A percentile compares a stretch with the other conserved stretches of the same genome.
Evolutionary conservation across 495 filamentous ascomycete species (phyloP).

Genomic region (Daldinia concentrica): DNA sequence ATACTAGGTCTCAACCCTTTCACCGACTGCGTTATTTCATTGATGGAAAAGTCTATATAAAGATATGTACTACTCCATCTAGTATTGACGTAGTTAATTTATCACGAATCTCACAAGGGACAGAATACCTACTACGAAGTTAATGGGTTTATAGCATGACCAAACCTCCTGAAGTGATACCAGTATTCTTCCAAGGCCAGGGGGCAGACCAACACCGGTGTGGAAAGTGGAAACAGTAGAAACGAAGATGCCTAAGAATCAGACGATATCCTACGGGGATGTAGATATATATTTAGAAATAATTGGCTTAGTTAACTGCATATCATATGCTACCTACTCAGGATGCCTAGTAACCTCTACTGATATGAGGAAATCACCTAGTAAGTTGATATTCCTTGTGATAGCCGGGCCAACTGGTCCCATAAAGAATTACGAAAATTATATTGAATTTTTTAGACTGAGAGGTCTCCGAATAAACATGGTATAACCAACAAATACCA

Average conservation of each 20-base stretch:
- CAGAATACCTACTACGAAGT: not conserved
- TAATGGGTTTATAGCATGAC: not conserved
- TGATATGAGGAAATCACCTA: not conserved
- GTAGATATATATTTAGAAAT: no score
- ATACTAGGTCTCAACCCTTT: no score
- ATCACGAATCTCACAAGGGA: not conserved
- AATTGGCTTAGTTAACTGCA: not conserved
- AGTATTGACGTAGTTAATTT: not conserved
- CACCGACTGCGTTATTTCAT: no score
- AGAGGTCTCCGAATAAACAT: slow-evolving; percentile 44
- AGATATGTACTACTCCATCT: not conserved
- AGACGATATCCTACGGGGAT: not conserved
- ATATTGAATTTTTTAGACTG: slow-evolving; percentile 45
- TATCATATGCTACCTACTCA: not conserved
- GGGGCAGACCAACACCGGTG: not conserved
- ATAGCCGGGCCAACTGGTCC: slow-evolving; percentile 42
- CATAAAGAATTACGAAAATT: slow-evolving; percentile 42
- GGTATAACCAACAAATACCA: slow-evolving; percentile 43
- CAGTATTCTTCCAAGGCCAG: not conserved
- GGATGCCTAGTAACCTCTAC: not conserved
- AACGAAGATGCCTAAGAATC: not conserved
- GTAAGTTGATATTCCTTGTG: not conserved
- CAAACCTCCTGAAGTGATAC: not conserved
- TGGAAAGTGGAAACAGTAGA: not conserved
- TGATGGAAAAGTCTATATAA: no score